A percentile compares a stretch with the other conserved stretches of the same genome.
phyloP scores from a whole-genome alignment of 176 grass and related monocot species.

The Carex littledalei region DNA sequence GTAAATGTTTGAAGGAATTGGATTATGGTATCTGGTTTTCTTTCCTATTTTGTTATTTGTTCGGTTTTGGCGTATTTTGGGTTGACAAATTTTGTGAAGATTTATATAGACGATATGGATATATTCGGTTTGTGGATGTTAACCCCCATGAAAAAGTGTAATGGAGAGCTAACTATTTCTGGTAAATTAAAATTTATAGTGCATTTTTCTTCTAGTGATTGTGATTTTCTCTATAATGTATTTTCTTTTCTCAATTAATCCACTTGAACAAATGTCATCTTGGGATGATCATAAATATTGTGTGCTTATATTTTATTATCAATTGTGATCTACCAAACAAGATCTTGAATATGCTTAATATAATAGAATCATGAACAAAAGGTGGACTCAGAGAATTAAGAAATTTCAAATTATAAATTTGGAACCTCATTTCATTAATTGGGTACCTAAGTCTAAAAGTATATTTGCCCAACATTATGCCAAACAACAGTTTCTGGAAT shows the following conservation, averaged over 20 bases:
- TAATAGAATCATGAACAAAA: neutral
- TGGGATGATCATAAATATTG: neutral
- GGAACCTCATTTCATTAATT: no score
- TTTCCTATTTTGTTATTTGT: neutral
- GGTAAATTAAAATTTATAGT: neutral
- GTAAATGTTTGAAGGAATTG: neutral
- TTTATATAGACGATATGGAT: constrained; percentile 1
- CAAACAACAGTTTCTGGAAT: neutral
- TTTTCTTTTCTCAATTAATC: neutral
- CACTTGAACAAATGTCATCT: neutral
- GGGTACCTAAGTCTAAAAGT: neutral
- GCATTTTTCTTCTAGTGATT: neutral
- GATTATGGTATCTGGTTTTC: neutral
- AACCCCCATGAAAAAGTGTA: constrained; percentile 21
- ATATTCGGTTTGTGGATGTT: neutral
- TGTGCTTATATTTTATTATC: neutral
- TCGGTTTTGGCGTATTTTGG: constrained; percentile 3
- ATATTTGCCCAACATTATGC: constrained; percentile 5
- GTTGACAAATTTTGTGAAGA: constrained; percentile 32
- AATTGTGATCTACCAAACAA: neutral
- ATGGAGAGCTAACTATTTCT: neutral
- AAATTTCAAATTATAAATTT: neutral
- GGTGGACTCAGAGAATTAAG: neutral
- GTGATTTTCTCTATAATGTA: neutral
- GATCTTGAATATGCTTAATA: neutral